Base-by-base conservation (phyloP, 1,284 basidiomycete genomes). In the Volvariella volvacea region DNA sequence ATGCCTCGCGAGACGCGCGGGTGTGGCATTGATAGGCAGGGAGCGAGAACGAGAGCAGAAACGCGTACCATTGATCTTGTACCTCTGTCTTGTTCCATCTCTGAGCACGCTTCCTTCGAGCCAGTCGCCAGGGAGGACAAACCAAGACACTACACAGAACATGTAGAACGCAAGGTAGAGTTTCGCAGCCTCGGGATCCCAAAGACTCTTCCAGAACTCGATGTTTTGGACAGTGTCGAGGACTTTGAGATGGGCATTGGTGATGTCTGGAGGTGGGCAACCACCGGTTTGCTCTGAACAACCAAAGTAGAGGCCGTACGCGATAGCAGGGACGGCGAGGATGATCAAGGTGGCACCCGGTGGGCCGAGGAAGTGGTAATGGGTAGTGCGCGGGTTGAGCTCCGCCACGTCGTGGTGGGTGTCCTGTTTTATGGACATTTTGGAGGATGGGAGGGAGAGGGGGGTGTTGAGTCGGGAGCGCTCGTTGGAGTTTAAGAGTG, bases 161-260 rank as follows among this genome's bases (percentile, higher is more conserved):
- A 79, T 67, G 64, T 98, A 98, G 95, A 95, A 99, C 0, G 63
- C 88, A 43, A 87, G 63, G 67, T 98, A 99, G 22, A 89, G 74
- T 21, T 77, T 57, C 14, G 78, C 63, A 0, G 89, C 93, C 46
- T 92, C 69, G 0, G 77, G 77, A 58, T 97, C 92, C 79, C 86
- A 93, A 6, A 96, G 73, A 25, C 70, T 62, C 45, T 64, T 68
- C 85, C 86, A 89, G 76, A 78, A 91, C 9, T 67, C 58, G 2
- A 65, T 56, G 48, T 67, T 62, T 2, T 71, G 64, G n/a, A 88
- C 54, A 0, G 80, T 63, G 16, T 64, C 54, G 25, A 72, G 49
- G 42, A 82, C 56, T 48, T 62, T 64, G n/a, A 36, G 6, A 15
- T 16, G n/a, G 34, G 7, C 51, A n/a, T 68, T 55, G 41, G 66